Evolutionary conservation across 441 rosid species (phyloP).

Genomic region (Bocquillonia castaneifolia): DNA sequence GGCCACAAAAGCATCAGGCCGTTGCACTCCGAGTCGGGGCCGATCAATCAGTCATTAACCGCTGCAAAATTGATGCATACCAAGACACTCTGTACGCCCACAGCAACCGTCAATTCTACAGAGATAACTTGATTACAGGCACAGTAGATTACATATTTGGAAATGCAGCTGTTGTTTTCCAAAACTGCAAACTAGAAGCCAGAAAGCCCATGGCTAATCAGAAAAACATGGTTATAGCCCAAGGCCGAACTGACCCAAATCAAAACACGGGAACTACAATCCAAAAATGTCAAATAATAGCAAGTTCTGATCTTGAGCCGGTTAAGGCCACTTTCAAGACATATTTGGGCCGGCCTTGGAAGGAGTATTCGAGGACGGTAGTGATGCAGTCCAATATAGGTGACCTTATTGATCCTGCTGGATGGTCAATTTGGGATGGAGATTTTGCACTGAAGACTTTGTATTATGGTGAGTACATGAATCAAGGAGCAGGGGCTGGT

Average conservation of each 20-base stretch:
- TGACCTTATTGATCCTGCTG: conserved; percentile 49
- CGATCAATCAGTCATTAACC: conserved; percentile 57
- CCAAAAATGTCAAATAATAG: conserved; percentile 48
- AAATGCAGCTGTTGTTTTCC: conserved; percentile 54
- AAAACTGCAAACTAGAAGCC: conserved; percentile 45
- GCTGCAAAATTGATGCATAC: conserved; percentile 56
- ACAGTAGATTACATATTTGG: conserved; percentile 68
- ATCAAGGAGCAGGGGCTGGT: conserved; percentile 58
- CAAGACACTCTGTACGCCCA: conserved; percentile 72
- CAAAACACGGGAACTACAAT: conserved; percentile 62
- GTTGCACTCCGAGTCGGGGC: conserved; percentile 69
- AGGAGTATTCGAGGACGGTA: conserved; percentile 50
- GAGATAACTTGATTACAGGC: conserved; percentile 46
- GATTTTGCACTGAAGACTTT: conserved; percentile 57
- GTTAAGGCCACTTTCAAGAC: conserved; percentile 38
- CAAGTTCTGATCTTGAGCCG: conserved; percentile 52
- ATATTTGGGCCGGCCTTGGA: conserved; percentile 63
- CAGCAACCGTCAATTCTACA: conserved; percentile 59
- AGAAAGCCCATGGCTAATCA: conserved; percentile 48
- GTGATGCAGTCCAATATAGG: conserved; percentile 55
- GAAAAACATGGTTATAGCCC: conserved; percentile 63
- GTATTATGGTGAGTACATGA: conserved; percentile 61
- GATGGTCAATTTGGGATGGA: conserved; percentile 60
- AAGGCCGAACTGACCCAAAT: conserved; percentile 52
- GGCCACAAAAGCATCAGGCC: conserved; percentile 64